A percentile compares a stretch with the other conserved stretches of the same genome.
phyloP scores from a whole-genome alignment of 1,284 basidiomycete genomes.

The Phaffia rhodozyma region DNA sequence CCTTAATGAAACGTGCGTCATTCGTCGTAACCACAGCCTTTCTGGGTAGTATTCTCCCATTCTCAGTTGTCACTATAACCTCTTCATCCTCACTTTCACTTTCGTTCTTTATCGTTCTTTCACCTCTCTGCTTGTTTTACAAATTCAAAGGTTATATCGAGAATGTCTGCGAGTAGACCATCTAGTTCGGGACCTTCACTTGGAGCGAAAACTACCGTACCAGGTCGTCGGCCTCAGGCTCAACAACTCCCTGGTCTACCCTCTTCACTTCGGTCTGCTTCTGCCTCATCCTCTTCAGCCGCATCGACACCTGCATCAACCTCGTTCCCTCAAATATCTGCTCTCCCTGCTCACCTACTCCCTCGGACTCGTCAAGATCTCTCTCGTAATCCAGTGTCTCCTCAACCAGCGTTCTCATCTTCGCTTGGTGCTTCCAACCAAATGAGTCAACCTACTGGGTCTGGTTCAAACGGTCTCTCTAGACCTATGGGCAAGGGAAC shows the following conservation, averaged over 20 bases:
- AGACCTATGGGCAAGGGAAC: conserved; percentile 13
- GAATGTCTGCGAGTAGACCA: too few species aligned
- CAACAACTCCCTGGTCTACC: conserved; percentile 13
- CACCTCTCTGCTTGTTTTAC: too few species aligned
- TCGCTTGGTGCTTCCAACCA: neutral
- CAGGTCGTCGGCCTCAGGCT: conserved; percentile 5
- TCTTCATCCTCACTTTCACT: too few species aligned
- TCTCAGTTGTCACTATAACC: too few species aligned
- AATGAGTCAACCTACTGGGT: neutral
- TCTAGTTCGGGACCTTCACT: too few species aligned
- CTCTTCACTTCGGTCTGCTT: conserved; percentile 2
- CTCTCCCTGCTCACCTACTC: conserved; percentile 9
- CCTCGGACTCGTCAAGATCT: neutral
- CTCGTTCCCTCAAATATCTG: neutral
- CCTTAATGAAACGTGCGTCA: too few species aligned
- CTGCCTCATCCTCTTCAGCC: neutral
- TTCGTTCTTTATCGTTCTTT: too few species aligned
- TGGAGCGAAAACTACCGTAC: neutral
- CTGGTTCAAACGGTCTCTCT: too few species aligned
- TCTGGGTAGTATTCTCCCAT: too few species aligned
- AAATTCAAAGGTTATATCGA: too few species aligned
- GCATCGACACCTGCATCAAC: neutral
- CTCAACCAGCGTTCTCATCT: neutral
- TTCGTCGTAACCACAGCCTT: too few species aligned
- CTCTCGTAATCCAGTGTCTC: too few species aligned